Base-by-base conservation (phyloP, 1,284 basidiomycete genomes). In the Marasmius oreades region DNA sequence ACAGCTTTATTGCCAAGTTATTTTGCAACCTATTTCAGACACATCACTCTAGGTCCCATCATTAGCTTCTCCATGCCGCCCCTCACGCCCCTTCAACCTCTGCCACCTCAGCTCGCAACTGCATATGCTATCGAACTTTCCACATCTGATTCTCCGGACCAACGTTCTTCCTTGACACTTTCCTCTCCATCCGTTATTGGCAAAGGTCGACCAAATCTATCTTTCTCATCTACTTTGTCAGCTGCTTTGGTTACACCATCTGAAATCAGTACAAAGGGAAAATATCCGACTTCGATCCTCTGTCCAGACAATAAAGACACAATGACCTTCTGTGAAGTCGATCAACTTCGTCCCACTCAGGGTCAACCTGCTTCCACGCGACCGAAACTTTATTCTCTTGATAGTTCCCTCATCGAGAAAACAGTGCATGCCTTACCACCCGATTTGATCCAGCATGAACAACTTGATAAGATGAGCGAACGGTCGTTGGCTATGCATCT, bases 401-500 rank as follows among this genome's bases (percentile, higher is more conserved):
- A 76, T 43, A 68, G 62, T 22, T 69, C 69, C 5, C 60, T 66
- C 7, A 70, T 64, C 55, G 73, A 73, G 55, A 73, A 72, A 36
- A 76, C 75, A 44, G 68, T 69, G 6, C 64, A 66, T 18, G 61
- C 69, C 3, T 59, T 70, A 43, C 77, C 77, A 14, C 67, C 68
- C 43, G 72, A 73, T 18, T 65, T 83, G 39, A 69, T 84, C 51
- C 74, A 78, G 1, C 59, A 75, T 24, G 75, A 78, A 43, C 73
- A 74, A 46, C 66, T 85, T 10, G 69, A 71, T 53, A 66, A 67
- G 20, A 67, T 87, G 57, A 82, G 74, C 55, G 82, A 85, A 58
- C 78, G 83, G 37, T 82, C 83, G 12, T 73, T 87, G 37, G 85
- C 84, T 5, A 85, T 90, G 84, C 86, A 89, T 58, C 76, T 90